phyloP scores from a whole-genome alignment of 345 rosid genomes.

The Eucalyptus dawsonii region DNA sequence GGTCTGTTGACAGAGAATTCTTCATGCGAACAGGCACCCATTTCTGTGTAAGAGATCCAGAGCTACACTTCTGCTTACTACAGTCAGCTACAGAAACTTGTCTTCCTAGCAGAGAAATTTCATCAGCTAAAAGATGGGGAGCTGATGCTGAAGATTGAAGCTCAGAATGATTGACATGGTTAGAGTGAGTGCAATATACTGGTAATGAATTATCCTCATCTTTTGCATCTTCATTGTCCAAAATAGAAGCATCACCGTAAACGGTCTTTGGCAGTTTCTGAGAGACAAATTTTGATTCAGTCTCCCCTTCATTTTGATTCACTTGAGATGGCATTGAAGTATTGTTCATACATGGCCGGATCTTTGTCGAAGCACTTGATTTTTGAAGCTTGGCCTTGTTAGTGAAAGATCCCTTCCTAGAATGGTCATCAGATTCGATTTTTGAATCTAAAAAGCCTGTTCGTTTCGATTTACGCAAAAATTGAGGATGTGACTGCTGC shows the following conservation, averaged over 20 bases:
- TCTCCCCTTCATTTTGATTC: neutral
- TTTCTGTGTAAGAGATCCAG: slow-evolving; percentile 24
- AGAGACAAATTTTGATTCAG: neutral
- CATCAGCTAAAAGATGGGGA: slow-evolving; percentile 21
- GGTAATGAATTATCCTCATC: neutral
- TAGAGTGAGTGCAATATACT: neutral
- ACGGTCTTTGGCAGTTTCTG: neutral
- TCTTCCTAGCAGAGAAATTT: slow-evolving; percentile 7
- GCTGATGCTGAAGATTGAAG: neutral
- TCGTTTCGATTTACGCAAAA: slow-evolving; percentile 14
- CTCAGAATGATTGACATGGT: neutral
- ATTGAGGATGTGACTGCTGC: slow-evolving; percentile 7
- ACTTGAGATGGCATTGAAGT: neutral
- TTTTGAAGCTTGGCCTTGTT: slow-evolving; percentile 4
- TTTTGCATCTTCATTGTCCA: neutral
- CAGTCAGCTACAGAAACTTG: slow-evolving; percentile 5
- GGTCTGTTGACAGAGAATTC: neutral
- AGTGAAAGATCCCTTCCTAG: slow-evolving; percentile 7
- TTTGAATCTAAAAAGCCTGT: slow-evolving; percentile 11
- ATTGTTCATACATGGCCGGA: neutral
- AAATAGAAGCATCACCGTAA: neutral
- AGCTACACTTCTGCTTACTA: slow-evolving; percentile 15
- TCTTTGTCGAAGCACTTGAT: neutral
- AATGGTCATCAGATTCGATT: neutral
- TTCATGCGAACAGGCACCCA: slow-evolving; percentile 36